phyloP scores from a whole-genome alignment of 176 grass and related monocot genomes.

The Eleusine indica region DNA sequence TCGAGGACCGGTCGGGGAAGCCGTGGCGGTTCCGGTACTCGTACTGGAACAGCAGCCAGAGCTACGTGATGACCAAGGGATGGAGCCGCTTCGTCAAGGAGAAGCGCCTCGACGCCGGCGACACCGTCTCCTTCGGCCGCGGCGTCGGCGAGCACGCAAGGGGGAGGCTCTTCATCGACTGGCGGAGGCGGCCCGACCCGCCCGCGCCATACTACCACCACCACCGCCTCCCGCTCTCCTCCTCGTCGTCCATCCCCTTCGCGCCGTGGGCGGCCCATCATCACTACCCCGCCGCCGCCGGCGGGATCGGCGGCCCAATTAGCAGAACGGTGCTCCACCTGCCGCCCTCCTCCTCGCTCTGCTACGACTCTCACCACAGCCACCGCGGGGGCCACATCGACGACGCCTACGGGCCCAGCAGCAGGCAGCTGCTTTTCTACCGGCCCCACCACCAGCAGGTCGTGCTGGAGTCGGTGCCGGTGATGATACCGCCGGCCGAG shows the following conservation, averaged over 20 bases:
- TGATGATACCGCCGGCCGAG: slow-evolving; percentile 34
- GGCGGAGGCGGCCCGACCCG: slow-evolving; percentile 67
- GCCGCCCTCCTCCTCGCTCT: slow-evolving; percentile 34
- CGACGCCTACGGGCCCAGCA: slow-evolving; percentile 13
- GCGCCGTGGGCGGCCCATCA: slow-evolving; percentile 26
- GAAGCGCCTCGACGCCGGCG: slow-evolving; percentile 92
- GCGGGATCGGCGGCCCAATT: neutral
- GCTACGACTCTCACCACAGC: slow-evolving; percentile 33
- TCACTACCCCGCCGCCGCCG: neutral
- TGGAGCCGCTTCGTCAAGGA: slow-evolving; percentile 99
- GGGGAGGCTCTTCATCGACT: slow-evolving; percentile 90
- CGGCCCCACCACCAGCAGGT: slow-evolving; percentile 41
- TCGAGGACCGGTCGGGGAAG: slow-evolving; percentile 93
- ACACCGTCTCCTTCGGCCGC: slow-evolving; percentile 94
- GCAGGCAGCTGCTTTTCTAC: slow-evolving; percentile 60
- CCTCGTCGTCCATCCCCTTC: slow-evolving; percentile 40
- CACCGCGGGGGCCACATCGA: slow-evolving; percentile 1
- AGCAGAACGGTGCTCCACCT: slow-evolving; percentile 48
- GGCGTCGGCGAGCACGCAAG: slow-evolving; percentile 69
- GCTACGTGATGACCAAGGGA: slow-evolving; percentile 99
- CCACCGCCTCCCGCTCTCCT: slow-evolving; percentile 38
- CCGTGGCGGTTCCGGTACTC: slow-evolving; percentile 98
- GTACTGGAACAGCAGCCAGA: slow-evolving; percentile 99
- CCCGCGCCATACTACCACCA: slow-evolving; percentile 28
- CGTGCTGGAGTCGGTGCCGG: slow-evolving; percentile 75